Conservation (phyloP, 177 flowering plant genomes). For the Telopea speciosissima region DNA sequence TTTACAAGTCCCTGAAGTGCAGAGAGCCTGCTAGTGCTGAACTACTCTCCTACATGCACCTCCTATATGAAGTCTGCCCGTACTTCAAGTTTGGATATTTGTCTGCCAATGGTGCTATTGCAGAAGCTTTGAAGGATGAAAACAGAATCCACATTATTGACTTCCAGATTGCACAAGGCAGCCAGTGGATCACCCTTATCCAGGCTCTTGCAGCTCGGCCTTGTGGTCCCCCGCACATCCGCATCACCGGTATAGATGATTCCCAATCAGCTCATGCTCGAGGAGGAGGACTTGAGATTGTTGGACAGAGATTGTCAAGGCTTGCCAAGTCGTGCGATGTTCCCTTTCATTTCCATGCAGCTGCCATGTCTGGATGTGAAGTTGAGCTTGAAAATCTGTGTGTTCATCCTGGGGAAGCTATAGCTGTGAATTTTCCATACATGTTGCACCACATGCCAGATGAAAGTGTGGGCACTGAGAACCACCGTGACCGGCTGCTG, state of each 20-base stretch:
- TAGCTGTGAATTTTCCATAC: constrained; percentile 68
- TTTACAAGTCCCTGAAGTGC: constrained; percentile 64
- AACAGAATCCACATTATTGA: constrained; percentile 63
- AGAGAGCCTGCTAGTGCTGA: constrained; percentile 61
- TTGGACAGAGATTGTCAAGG: constrained; percentile 47
- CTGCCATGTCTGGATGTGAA: constrained; percentile 36
- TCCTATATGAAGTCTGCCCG: constrained; percentile 70
- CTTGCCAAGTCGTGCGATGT: constrained; percentile 54
- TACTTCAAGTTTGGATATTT: constrained; percentile 77
- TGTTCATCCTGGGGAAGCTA: constrained; percentile 50
- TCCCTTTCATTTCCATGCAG: constrained; percentile 63
- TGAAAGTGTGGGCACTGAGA: constrained; percentile 57
- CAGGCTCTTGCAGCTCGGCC: constrained; percentile 65
- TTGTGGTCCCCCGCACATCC: constrained; percentile 63
- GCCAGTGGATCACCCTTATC: constrained; percentile 63
- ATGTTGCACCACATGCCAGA: constrained; percentile 79
- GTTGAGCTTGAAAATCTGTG: constrained; percentile 36
- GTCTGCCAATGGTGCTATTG: constrained; percentile 86
- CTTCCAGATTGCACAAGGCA: constrained; percentile 73
- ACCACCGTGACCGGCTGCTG: constrained; percentile 65
- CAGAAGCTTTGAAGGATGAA: constrained; percentile 71
- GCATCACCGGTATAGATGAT: constrained; percentile 77
- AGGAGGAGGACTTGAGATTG: constrained; percentile 59
- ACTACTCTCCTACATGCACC: constrained; percentile 72
- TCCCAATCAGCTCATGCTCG: constrained; percentile 54